Percentiles rank a stretch among this genome's conserved stretches.
Evolutionary conservation across 108 stramenopile genomes (phyloP).

Genomic region (Mediolabrus comicus): DNA sequence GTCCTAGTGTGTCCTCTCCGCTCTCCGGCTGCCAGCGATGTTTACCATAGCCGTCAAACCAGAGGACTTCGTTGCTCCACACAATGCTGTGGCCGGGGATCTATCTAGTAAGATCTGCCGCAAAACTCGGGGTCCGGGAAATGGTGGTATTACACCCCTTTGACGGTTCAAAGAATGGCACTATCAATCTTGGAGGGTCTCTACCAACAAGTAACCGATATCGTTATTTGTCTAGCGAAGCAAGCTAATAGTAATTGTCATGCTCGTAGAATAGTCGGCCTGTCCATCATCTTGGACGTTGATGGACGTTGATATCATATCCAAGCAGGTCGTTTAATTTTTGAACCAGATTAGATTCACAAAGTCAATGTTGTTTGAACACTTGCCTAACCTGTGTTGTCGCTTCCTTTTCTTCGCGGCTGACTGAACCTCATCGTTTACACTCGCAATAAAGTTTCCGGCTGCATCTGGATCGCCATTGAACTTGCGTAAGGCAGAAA

Average conservation of each 20-base stretch:
- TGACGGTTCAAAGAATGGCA: no score
- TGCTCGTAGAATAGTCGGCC: slow-evolving; percentile 12
- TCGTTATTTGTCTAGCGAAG: slow-evolving; percentile 27
- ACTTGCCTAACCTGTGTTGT: slow-evolving; percentile 17
- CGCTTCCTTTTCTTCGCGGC: slow-evolving; percentile 5
- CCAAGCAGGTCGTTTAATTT: slow-evolving; percentile 12
- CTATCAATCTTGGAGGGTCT: no score
- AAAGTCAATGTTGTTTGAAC: slow-evolving; percentile 15
- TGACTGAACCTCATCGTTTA: not conserved
- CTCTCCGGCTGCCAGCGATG: no score
- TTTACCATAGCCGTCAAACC: no score
- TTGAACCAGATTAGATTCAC: slow-evolving; percentile 19
- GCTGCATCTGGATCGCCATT: slow-evolving; percentile 26
- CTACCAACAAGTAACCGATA: no score
- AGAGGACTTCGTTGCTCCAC: no score
- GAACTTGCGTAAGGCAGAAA: slow-evolving; percentile 19
- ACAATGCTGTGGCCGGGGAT: no score
- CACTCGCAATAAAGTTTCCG: slow-evolving; percentile 7
- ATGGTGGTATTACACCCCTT: no score
- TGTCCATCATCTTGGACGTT: not conserved
- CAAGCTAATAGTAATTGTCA: slow-evolving; percentile 11
- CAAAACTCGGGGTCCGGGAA: no score
- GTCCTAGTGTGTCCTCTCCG: no score
- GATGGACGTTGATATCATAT: not conserved
- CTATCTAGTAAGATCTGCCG: no score